Percentiles rank a stretch among this genome's conserved stretches.
Evolutionary conservation across 2,329 filamentous ascomycete species (phyloP).

Genomic region (Pestalotiopsis sp.): DNA sequence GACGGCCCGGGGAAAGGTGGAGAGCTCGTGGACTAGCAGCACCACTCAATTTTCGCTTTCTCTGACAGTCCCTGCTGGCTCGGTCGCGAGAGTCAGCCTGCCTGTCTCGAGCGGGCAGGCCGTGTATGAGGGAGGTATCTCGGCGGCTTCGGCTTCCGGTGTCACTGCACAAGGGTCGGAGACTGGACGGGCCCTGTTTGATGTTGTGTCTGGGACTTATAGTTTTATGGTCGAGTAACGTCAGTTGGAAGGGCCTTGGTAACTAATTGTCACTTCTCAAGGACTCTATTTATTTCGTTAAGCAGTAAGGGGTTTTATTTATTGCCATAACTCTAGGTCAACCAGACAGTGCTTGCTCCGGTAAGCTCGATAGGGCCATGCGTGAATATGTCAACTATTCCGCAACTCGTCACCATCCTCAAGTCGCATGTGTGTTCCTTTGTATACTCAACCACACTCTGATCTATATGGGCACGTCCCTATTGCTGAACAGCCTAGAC

Average conservation of each 20-base stretch:
- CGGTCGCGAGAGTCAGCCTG: not conserved
- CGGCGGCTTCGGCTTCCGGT: not conserved
- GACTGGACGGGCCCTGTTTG: not conserved
- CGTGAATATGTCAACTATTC: too few species aligned
- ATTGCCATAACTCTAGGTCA: too few species aligned
- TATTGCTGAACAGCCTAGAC: too few species aligned
- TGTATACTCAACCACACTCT: too few species aligned
- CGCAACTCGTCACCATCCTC: too few species aligned
- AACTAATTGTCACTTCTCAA: not conserved
- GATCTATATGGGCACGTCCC: too few species aligned
- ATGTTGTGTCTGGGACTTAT: not conserved
- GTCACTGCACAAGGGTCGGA: not conserved
- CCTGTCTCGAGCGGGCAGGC: not conserved
- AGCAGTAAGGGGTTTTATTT: too few species aligned
- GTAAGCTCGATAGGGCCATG: too few species aligned
- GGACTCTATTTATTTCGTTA: too few species aligned
- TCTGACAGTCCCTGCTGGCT: not conserved
- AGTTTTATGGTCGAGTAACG: not conserved
- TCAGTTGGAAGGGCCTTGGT: too few species aligned
- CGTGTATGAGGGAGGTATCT: not conserved
- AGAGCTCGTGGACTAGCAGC: not conserved
- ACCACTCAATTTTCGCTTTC: not conserved
- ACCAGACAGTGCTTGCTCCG: too few species aligned
- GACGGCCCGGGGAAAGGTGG: not conserved
- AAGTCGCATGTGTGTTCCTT: too few species aligned